Percentiles rank a stretch among this genome's conserved stretches.
Evolutionary conservation across 73 alveolate genomes (phyloP).

Genomic region (Tetrahymena borealis): DNA sequence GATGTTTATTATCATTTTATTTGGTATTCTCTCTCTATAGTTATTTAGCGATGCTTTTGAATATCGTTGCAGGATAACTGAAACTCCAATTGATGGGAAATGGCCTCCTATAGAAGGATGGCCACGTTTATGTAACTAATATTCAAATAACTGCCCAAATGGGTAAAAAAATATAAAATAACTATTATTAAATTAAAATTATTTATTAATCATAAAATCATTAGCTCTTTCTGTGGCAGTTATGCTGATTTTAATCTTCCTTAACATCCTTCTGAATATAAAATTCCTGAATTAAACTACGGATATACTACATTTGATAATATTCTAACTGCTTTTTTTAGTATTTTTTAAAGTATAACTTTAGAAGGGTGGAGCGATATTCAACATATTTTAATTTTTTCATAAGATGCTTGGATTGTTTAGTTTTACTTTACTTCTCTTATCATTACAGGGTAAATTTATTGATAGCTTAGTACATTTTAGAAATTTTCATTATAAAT

Average conservation of each 20-base stretch:
- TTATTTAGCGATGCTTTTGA: constrained; percentile 55
- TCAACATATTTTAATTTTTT: constrained; percentile 30
- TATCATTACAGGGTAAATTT: constrained; percentile 45
- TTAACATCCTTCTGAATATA: constrained; percentile 10
- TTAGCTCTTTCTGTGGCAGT: constrained; percentile 17
- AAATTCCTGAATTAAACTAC: constrained; percentile 31
- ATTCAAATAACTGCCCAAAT: constrained; percentile 14
- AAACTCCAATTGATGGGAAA: neutral
- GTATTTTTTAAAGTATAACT: constrained; percentile 47
- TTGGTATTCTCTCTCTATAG: constrained; percentile 64
- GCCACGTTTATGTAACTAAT: neutral
- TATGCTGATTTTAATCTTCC: neutral
- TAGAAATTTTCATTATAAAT: no score
- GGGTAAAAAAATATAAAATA: no score
- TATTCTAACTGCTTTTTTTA: constrained; percentile 39
- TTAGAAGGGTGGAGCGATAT: constrained; percentile 56
- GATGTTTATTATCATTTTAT: constrained; percentile 49
- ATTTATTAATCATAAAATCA: no score
- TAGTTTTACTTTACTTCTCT: constrained; percentile 35
- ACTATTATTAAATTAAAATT: no score
- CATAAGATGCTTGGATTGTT: constrained; percentile 25
- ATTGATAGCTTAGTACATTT: no score
- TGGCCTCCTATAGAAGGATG: neutral
- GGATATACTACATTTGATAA: constrained; percentile 52
- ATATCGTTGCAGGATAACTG: constrained; percentile 45